Evolutionary conservation across 352 stramenopile species (phyloP).

Genomic region (Globisporangium nagaii): DNA sequence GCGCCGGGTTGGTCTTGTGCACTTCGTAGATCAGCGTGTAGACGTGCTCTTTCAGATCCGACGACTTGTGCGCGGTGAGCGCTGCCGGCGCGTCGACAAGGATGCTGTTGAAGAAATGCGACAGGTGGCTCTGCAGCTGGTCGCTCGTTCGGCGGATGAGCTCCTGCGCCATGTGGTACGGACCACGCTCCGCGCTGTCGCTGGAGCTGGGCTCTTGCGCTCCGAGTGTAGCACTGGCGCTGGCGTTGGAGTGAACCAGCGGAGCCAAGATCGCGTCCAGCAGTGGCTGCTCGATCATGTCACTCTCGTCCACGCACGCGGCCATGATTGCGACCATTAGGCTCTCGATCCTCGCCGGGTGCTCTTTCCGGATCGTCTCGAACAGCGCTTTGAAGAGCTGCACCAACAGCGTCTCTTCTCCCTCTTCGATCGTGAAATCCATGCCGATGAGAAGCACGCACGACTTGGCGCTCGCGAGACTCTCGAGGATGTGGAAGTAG

Average conservation of each 20-base stretch:
- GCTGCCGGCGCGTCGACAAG: conserved; percentile 45
- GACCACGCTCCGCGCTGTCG: conserved; percentile 14
- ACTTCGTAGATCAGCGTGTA: conserved; percentile 81
- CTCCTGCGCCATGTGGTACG: conserved; percentile 62
- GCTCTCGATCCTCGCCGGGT: conserved; percentile 64
- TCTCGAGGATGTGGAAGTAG: conserved; percentile 63
- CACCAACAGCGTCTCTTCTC: conserved; percentile 48
- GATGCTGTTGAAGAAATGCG: conserved; percentile 79
- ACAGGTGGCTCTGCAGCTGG: conserved; percentile 55
- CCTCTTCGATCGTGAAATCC: conserved; percentile 36
- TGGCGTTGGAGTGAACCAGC: conserved; percentile 27
- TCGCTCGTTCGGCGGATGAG: conserved; percentile 74
- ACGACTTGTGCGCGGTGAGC: conserved; percentile 26
- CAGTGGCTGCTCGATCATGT: conserved; percentile 55
- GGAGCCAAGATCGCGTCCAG: conserved; percentile 60
- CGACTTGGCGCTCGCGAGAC: conserved; percentile 49
- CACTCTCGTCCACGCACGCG: conserved; percentile 65
- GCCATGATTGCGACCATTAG: conserved; percentile 76
- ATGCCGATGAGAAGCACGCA: conserved; percentile 49
- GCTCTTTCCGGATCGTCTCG: conserved; percentile 49
- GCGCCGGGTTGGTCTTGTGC: conserved; percentile 70
- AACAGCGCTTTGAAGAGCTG: conserved; percentile 69
- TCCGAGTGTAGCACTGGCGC: background rate
- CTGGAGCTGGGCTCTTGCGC: background rate
- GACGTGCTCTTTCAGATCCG: conserved; percentile 71